Evolutionary conservation across 305 asterid genomes (phyloP).

Genomic region (Fraxinus baroniana): DNA sequence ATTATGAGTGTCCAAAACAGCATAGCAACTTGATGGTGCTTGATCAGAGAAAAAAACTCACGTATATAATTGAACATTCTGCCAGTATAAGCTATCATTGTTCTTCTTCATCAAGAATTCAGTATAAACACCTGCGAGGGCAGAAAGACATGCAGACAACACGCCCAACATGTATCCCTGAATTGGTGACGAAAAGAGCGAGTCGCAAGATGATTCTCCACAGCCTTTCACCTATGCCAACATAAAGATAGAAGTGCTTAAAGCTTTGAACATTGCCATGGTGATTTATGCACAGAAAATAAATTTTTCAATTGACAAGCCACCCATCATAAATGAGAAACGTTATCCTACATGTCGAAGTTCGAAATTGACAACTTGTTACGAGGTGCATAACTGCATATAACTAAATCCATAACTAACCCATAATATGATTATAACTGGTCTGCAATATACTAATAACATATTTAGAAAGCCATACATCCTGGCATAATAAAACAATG

Average conservation of each 20-base stretch:
- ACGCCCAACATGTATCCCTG: constrained; percentile 85
- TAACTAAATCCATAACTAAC: neutral
- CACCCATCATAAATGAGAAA: constrained; percentile 4
- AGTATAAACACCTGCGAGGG: constrained; percentile 93
- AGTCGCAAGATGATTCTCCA: constrained; percentile 82
- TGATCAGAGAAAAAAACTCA: constrained; percentile 37
- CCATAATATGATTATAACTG: neutral
- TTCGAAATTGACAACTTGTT: neutral
- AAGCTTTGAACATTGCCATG: constrained; percentile 5
- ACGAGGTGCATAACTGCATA: neutral
- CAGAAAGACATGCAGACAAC: constrained; percentile 92
- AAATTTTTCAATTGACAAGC: constrained; percentile 11
- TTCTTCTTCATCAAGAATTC: constrained; percentile 98
- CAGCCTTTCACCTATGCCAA: constrained; percentile 78
- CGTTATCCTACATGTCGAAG: constrained; percentile 2
- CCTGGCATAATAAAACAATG: neutral
- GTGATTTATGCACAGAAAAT: constrained; percentile 15
- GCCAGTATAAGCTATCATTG: constrained; percentile 96
- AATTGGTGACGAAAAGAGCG: constrained; percentile 85
- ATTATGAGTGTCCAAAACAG: neutral
- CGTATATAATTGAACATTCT: constrained; percentile 86
- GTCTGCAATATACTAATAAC: neutral
- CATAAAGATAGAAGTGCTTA: constrained; percentile 19
- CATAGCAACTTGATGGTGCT: constrained; percentile 7
- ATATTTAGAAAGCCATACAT: neutral